Percentiles rank a stretch among this genome's conserved stretches.
Evolutionary conservation across 2,329 filamentous ascomycete genomes (phyloP).

Genomic region (Arthrobotrys iridis): DNA sequence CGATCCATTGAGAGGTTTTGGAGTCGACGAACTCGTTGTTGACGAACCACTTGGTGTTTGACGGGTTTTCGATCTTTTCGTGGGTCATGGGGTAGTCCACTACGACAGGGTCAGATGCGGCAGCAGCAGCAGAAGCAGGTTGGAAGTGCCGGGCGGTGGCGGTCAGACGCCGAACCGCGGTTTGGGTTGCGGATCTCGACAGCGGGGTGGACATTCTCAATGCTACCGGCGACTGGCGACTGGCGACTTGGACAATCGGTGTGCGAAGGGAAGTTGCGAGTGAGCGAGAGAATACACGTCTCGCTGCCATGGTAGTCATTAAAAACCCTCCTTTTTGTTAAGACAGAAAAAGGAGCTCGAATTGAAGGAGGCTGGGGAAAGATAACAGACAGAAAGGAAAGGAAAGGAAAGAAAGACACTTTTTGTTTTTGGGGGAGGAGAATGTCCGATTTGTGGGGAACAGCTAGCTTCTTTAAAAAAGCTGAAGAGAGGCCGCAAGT

Average conservation of each 20-base stretch:
- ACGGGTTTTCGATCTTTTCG: slow-evolving; percentile 73
- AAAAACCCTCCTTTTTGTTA: neutral
- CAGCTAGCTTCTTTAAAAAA: slow-evolving; percentile 44
- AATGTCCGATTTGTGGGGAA: slow-evolving; percentile 36
- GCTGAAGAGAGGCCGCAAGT: slow-evolving; percentile 37
- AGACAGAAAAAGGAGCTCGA: neutral
- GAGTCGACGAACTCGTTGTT: slow-evolving; percentile 81
- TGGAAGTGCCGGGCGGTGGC: slow-evolving; percentile 69
- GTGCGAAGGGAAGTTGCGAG: slow-evolving; percentile 52
- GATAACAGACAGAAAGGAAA: neutral
- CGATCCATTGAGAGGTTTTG: slow-evolving; percentile 76
- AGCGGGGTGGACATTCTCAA: slow-evolving; percentile 42
- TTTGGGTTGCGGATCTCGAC: slow-evolving; percentile 39
- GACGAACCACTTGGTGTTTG: slow-evolving; percentile 81
- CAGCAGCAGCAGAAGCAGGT: slow-evolving; percentile 63
- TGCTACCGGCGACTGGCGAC: slow-evolving; percentile 25
- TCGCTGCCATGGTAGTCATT: slow-evolving; percentile 50
- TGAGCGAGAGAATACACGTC: slow-evolving; percentile 54
- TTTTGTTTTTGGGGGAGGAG: neutral
- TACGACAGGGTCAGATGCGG: slow-evolving; percentile 60
- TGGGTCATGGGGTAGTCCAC: slow-evolving; percentile 76
- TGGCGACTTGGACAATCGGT: slow-evolving; percentile 31
- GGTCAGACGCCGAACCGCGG: slow-evolving; percentile 68
- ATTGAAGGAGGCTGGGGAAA: slow-evolving; percentile 43
- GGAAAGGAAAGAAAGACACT: neutral